Evolutionary conservation across 2,329 filamentous ascomycete species (phyloP).

Genomic region (Colletotrichum tropicale): DNA sequence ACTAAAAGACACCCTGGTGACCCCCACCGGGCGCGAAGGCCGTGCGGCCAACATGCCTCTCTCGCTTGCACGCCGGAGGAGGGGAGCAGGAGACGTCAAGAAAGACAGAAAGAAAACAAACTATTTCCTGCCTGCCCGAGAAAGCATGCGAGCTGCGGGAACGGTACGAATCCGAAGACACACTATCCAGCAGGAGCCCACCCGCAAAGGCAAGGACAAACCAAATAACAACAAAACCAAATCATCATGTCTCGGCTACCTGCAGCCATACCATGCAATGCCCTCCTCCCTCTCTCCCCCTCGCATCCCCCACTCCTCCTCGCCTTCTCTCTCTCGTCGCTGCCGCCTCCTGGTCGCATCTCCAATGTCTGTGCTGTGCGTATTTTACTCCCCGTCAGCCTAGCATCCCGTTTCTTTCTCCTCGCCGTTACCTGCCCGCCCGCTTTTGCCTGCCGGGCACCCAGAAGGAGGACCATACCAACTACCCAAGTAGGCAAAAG

Average conservation of each 20-base stretch:
- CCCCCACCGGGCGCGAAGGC: background rate
- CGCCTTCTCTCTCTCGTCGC: background rate
- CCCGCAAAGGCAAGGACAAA: background rate
- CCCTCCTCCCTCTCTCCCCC: background rate
- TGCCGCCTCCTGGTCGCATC: background rate
- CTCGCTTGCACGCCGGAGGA: background rate
- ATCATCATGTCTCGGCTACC: conserved; percentile 18
- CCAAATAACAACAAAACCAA: background rate
- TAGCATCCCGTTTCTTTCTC: background rate
- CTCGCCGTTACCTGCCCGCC: background rate
- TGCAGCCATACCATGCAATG: conserved; percentile 1
- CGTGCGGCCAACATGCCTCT: background rate
- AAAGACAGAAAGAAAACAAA: background rate
- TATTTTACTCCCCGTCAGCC: background rate
- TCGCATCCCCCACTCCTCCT: background rate
- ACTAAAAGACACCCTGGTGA: background rate
- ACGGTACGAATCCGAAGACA: no score
- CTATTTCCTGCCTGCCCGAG: background rate
- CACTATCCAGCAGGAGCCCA: background rate
- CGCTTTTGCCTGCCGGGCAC: background rate
- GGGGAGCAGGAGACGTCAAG: background rate
- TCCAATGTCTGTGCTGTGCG: background rate
- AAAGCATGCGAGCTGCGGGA: background rate
- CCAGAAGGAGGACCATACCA: background rate
- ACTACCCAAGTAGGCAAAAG: background rate